phyloP scores from a whole-genome alignment of 805 yeast species.

The Ogataea neopini region DNA sequence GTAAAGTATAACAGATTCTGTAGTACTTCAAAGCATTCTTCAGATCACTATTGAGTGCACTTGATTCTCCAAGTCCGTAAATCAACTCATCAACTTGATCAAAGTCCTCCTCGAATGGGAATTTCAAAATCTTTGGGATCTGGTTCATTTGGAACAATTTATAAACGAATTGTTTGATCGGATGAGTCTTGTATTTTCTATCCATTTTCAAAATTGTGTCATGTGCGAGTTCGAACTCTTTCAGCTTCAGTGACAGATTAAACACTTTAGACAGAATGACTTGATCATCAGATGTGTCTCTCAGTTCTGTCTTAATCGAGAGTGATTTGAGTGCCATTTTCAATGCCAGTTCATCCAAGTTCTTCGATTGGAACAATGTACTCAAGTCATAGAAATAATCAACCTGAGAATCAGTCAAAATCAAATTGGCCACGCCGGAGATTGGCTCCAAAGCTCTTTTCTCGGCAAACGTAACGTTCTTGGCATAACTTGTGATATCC shows the following conservation, averaged over 20 bases:
- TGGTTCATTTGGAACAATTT: slow-evolving; percentile 41
- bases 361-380: slow-evolving; percentile 36
- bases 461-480: slow-evolving; percentile 18
- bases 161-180: slow-evolving; percentile 38
- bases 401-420: slow-evolving; percentile 35
- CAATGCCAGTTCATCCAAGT: slow-evolving; percentile 37
- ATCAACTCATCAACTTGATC: slow-evolving; percentile 45
- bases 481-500: slow-evolving; percentile 28
- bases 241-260: slow-evolving; percentile 32
- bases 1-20: slow-evolving; percentile 52
- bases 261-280: slow-evolving; percentile 29
- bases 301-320: slow-evolving; percentile 20
- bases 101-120: slow-evolving; percentile 46
- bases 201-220: slow-evolving; percentile 31
- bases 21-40: slow-evolving; percentile 42
- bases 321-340: slow-evolving; percentile 33
- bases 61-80: slow-evolving; percentile 30
- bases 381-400: slow-evolving; percentile 42
- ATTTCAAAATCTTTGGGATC: slow-evolving; percentile 40
- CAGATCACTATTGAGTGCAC: slow-evolving; percentile 30
- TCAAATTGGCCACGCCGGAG: slow-evolving; percentile 17
- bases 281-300: slow-evolving; percentile 25
- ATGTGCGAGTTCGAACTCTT: slow-evolving; percentile 34
- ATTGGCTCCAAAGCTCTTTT: slow-evolving; percentile 26
- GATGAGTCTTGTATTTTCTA: slow-evolving; percentile 22